Evolutionary conservation across 306 rosid species (phyloP), one percentile per base, ranked within the genome.

Genomic region (Casuarina glauca): DNA sequence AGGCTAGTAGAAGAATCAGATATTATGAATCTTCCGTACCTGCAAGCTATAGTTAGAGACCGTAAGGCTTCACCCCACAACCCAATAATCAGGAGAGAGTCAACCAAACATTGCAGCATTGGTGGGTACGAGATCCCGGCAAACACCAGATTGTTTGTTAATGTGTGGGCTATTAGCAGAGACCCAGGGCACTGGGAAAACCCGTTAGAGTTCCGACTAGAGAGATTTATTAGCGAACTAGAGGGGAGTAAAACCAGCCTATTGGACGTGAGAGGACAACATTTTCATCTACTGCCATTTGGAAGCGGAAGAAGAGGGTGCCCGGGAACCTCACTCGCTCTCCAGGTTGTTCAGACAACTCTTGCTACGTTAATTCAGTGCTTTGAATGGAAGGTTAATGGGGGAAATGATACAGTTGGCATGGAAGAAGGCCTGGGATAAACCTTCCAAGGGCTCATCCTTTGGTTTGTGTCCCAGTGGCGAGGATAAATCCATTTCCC

Each of bases 291-390:
- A 9, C 69, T 93, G 74, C 96, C 96, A 69, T 93, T 93, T 85
- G 97, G 97, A 26, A 89, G 92, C 60, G 97, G 97, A 50, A 90
- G 97, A 89, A 90, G 97, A 84, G 86, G 88, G 9, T 93, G 94
- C 20, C 97, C 97, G 50, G 96, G 94, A 74, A 84, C 89, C 4
- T 77, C 97, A 10, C 81, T 93, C 17, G 97, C 94, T 12, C 46
- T 93, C 72, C 88, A 83, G 11, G 79, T 93, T 70, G 92, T 89
- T 70, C 94, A 85, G 13, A 36, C 89, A 2, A 85, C 78, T 5
- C 83, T 93, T 16, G 96, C 82, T 39, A 89, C 83, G n/a, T 85
- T 93, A 93, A 69, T 93, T 88, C 97, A 93, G 43, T 93, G 94
- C 74, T 93, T 93, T 87, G 91, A 86, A 35, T 93, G 93, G 93